phyloP scores from a whole-genome alignment of 23 red algal genomes.

The Gracilariopsis chorda region DNA sequence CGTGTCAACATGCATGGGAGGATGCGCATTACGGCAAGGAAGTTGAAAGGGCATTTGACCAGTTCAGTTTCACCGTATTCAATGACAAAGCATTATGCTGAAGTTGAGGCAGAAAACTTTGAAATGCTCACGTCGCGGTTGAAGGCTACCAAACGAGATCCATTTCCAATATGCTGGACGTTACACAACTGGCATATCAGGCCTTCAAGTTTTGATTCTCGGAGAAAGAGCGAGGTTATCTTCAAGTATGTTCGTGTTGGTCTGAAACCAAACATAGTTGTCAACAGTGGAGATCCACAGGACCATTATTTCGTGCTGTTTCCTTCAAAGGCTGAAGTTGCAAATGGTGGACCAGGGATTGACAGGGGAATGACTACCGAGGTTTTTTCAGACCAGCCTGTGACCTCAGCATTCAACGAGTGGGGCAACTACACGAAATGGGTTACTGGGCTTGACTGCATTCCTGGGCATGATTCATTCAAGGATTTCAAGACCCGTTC shows the following conservation, averaged over 20 bases:
- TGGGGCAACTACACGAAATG: slow-evolving; percentile 61
- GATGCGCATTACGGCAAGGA: slow-evolving; percentile 45
- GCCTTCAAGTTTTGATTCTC: slow-evolving; percentile 41
- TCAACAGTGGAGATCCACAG: slow-evolving; percentile 48
- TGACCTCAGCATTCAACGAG: slow-evolving; percentile 6
- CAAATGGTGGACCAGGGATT: slow-evolving; percentile 57
- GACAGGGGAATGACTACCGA: slow-evolving; percentile 13
- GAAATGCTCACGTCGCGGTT: slow-evolving; percentile 52
- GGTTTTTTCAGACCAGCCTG: slow-evolving; percentile 18
- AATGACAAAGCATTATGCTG: slow-evolving; percentile 68
- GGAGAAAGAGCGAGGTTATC: slow-evolving; percentile 23
- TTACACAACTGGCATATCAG: slow-evolving; percentile 56
- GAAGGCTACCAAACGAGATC: slow-evolving; percentile 24
- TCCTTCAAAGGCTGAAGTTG: slow-evolving; percentile 29
- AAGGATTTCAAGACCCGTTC: slow-evolving; percentile 8
- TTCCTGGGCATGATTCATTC: slow-evolving; percentile 56
- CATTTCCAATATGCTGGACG: slow-evolving; percentile 61
- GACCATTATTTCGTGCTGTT: slow-evolving; percentile 73
- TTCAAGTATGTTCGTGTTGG: slow-evolving; percentile 64
- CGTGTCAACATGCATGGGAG: slow-evolving; percentile 70
- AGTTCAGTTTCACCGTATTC: slow-evolving; percentile 70
- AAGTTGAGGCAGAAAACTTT: slow-evolving; percentile 64
- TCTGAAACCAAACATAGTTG: slow-evolving; percentile 38
- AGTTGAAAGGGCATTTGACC: slow-evolving; percentile 46
- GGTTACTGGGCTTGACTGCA: slow-evolving; percentile 39